Evolutionary conservation across 352 stramenopile genomes (phyloP), one percentile per base, ranked within the genome.

Genomic region (Pythium phragmitis): DNA sequence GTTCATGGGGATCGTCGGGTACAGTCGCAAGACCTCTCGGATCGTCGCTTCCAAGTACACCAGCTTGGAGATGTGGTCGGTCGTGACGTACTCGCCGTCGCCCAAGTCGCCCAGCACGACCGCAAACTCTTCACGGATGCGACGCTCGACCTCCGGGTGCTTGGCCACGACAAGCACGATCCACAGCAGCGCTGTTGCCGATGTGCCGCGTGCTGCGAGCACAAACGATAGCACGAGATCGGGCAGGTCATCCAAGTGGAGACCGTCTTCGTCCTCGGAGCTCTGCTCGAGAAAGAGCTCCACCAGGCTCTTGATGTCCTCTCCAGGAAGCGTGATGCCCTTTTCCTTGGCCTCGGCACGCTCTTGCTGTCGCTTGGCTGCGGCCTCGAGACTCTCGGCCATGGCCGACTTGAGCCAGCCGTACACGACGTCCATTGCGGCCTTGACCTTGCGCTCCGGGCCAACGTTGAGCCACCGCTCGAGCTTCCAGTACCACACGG

Each of bases 211-310:
- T 6, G 86, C 87, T 19, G 79, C 87, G 30, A 87, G 53, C 37
- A 96, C 65, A 54, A 95, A 79, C 7, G 73, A 73, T 7, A 94
- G 71, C 7, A 86, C 73, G 21, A 96, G 67, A 33, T 94, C 81
- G 11, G 80, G 57, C 21, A 96, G 70, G 51, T 85, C 84, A 41
- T 77, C 81, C 14, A 73, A 64, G 11, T 77, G 63, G 43, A 85
- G n/a, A 7, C 65, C 71, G 7, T 64, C 70, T 5, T 23, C 43
- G 17, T 54, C 66, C 46, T 74, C 58, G 0, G 46, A 48, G 51
- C 63, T 61, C 13, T 70, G 56, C 43, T 70, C 28, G 7, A 70
- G 6, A 26, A 69, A 61, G 19, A 69, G 48, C 42, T 69, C 55
- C 7, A 69, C 23, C 26, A 69, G 13, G 28, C 55, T 65, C 55